Conservation (phyloP, 345 rosid species). For the Eucalyptus curtisii region DNA sequence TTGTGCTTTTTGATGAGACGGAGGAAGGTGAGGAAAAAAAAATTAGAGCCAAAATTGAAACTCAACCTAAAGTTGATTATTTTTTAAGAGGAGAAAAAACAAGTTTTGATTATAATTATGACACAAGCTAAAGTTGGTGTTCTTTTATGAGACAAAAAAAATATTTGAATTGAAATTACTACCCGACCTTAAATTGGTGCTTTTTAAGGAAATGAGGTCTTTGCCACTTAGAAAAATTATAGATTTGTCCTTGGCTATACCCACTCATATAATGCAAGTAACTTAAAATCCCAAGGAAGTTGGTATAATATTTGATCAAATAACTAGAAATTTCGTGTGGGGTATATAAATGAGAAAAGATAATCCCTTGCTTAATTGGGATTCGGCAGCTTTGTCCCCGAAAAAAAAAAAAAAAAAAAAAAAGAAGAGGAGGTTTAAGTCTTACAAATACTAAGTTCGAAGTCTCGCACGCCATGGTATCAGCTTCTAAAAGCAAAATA, state of each 20-base stretch:
- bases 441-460: too few species aligned
- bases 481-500: background rate
- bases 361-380: background rate
- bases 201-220: background rate
- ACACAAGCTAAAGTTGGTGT: fast-evolving
- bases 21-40: too few species aligned
- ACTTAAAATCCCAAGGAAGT: background rate
- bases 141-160: background rate
- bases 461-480: too few species aligned
- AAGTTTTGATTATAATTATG: too few species aligned
- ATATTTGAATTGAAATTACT: too few species aligned
- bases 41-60: background rate
- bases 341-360: background rate
- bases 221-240: too few species aligned
- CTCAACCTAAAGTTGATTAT: background rate
- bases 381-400: background rate
- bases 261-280: too few species aligned
- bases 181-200: background rate
- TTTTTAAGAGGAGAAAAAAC: background rate
- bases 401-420: too few species aligned
- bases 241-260: too few species aligned
- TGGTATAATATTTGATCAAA: background rate
- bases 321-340: background rate
- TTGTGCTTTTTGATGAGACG: background rate
- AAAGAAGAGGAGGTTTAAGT: background rate